A percentile compares a stretch with the other conserved stretches of the same genome.
Conservation (phyloP, 129 eudicot species). For the Calendula officinalis region DNA sequence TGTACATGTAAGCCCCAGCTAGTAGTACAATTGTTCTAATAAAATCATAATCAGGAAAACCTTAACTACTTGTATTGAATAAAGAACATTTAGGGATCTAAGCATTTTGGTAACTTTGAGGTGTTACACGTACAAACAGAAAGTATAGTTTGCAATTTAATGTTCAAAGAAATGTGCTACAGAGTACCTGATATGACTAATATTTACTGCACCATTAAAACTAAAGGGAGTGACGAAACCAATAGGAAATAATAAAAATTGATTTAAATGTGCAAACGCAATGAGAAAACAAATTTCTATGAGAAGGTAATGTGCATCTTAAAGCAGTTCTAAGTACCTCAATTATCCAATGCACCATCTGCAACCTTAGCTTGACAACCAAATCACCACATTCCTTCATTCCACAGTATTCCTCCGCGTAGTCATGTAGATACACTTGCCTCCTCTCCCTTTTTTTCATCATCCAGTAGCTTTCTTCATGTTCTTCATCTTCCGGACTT, state of each 20-base stretch:
- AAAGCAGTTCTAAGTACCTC: conserved; percentile 50
- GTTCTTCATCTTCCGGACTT: conserved; percentile 67
- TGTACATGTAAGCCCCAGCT: background rate
- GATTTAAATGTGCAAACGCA: conserved; percentile 15
- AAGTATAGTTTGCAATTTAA: background rate
- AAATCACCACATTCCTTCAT: conserved; percentile 57
- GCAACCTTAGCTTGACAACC: conserved; percentile 64
- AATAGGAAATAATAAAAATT: background rate
- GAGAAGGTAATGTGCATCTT: conserved; percentile 7
- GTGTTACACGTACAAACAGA: background rate
- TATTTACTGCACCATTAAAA: no score
- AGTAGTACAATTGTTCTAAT: conserved; percentile 8
- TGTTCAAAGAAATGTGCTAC: background rate
- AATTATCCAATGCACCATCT: conserved; percentile 90
- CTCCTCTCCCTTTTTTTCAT: conserved; percentile 87
- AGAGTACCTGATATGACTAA: background rate
- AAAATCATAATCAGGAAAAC: conserved; percentile 5
- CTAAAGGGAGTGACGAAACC: background rate
- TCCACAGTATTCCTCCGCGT: conserved; percentile 67
- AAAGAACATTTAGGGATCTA: background rate
- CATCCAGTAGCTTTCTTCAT: conserved; percentile 73
- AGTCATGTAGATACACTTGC: conserved; percentile 62
- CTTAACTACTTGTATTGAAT: background rate
- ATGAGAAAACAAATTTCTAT: background rate
- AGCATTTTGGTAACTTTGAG: conserved; percentile 16